Percentiles rank a stretch among this genome's conserved stretches.
These are phyloP conservation scores for Trichosanthes truncata DNA, from an alignment of 306 rosid species.

Conservation along the genomic window DNA sequence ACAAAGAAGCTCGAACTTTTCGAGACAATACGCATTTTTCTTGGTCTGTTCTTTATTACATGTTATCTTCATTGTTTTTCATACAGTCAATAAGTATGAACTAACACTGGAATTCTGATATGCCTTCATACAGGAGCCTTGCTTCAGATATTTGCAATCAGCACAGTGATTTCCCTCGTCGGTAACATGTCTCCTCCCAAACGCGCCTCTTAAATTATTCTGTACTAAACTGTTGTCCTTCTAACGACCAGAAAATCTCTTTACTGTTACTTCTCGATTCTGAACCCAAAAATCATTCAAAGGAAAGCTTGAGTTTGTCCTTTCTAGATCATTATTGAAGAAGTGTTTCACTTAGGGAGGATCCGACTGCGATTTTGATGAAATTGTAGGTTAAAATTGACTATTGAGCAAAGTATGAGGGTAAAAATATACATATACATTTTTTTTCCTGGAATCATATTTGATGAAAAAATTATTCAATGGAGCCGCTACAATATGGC, in stretches of 20 bases:
- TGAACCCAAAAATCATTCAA: not conserved
- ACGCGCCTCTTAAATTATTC: slow-evolving; percentile 29
- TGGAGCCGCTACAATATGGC: no score
- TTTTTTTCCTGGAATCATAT: not conserved
- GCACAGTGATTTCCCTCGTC: slow-evolving; percentile 31
- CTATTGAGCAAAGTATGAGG: not conserved
- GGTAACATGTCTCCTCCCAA: slow-evolving; percentile 77
- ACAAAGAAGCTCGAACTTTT: slow-evolving; percentile 21
- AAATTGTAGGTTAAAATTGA: not conserved
- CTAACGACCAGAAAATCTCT: not conserved
- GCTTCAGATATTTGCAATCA: slow-evolving; percentile 19
- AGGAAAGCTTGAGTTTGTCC: not conserved
- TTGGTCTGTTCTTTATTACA: slow-evolving; percentile 16
- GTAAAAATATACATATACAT: no score
- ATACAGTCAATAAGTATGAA: not conserved
- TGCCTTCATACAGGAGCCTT: slow-evolving; percentile 28
- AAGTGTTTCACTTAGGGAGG: not conserved
- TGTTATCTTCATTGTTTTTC: not conserved
- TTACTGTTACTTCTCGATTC: not conserved
- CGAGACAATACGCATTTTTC: slow-evolving; percentile 10
- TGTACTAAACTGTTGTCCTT: not conserved
- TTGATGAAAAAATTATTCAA: no score
- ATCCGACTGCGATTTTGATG: not conserved
- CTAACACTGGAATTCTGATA: not conserved
- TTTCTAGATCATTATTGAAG: not conserved